Base-by-base conservation (phyloP, 208 protist species). In the Entamoeba invadens region DNA sequence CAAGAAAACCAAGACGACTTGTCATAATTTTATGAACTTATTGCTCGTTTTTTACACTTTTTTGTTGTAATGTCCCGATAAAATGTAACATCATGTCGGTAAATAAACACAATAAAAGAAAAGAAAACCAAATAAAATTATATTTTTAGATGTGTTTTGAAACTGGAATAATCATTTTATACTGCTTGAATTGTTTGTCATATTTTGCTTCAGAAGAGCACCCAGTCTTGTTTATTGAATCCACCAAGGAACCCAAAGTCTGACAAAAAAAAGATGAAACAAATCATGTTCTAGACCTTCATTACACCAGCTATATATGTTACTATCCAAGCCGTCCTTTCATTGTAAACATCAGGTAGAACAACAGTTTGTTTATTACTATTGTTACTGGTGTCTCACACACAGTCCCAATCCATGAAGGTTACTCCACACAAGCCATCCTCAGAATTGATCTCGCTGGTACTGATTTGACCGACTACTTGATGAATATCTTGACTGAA, bases 181-280 rank as follows among this genome's bases (percentile, higher is more conserved):
- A n/a, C 97, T n/a, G n/a, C n/a, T n/a, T n/a, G n/a, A n/a, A n/a
- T n/a, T n/a, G n/a, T n/a, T n/a, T n/a, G n/a, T n/a, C n/a, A n/a
- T n/a, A n/a, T n/a, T n/a, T n/a, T n/a, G n/a, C n/a, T 92, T 98
- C 98, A n/a, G 97, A 99, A 94, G 97, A 99, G 93, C 98, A 99
- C 96, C 98, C 98, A 93, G 98, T 99, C 77, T 96, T 98, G 18
- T 95, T 98, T 8, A 98, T 97, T 57, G 97, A 98, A 95, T 96
- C n/a, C 97, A 18, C 97, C 97, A 38, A 96, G 97, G 72, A 98
- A 98, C 95, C 97, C 97, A 72, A 97, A 97, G 96, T 96, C 95
- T 92, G 98, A 98, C 95, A 93, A 97, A 21, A 95, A 96, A 68
- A 95, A 94, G 93, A 96, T 96, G 95, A 95, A 93, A 91, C 51